Conservation (phyloP, 2,329 filamentous ascomycete genomes). For the Coleophoma crateriformis region DNA sequence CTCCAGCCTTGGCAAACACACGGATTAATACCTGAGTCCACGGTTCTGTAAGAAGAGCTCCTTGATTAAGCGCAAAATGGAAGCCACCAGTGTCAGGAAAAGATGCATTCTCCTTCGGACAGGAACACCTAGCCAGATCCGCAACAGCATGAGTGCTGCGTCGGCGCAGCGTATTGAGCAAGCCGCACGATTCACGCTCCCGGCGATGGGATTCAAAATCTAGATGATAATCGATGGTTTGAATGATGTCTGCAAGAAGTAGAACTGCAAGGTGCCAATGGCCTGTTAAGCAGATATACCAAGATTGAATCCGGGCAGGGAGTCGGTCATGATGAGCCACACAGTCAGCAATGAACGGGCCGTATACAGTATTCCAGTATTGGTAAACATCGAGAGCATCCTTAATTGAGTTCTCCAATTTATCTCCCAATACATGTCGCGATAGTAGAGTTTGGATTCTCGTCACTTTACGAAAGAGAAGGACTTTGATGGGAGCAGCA, state of each 20-base stretch:
- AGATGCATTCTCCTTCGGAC: constrained; percentile 28
- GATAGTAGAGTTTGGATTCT: constrained; percentile 48
- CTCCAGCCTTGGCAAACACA: constrained; percentile 43
- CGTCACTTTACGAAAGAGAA: constrained; percentile 50
- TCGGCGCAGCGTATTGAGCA: constrained; percentile 34
- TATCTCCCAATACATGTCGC: constrained; percentile 28
- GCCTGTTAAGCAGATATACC: constrained; percentile 51
- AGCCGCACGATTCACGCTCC: constrained; percentile 22
- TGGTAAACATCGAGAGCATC: constrained; percentile 43
- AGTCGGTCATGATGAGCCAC: constrained; percentile 42
- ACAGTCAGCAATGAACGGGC: constrained; percentile 45
- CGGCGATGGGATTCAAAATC: constrained; percentile 21
- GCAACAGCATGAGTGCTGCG: constrained; percentile 40
- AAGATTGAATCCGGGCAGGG: constrained; percentile 49
- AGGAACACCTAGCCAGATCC: constrained; percentile 39
- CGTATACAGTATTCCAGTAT: constrained; percentile 48
- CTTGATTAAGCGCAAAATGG: constrained; percentile 47
- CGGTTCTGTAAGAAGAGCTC: constrained; percentile 52
- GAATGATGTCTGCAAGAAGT: constrained; percentile 47
- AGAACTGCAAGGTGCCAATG: constrained; percentile 54
- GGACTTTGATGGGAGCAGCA: constrained; percentile 52
- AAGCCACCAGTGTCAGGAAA: constrained; percentile 33
- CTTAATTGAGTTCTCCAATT: constrained; percentile 42
- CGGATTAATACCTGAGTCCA: constrained; percentile 52
- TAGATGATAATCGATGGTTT: constrained; percentile 37